Evolutionary conservation across 2,329 filamentous ascomycete genomes (phyloP).

Genomic region (Tolypocladium pustulatum): DNA sequence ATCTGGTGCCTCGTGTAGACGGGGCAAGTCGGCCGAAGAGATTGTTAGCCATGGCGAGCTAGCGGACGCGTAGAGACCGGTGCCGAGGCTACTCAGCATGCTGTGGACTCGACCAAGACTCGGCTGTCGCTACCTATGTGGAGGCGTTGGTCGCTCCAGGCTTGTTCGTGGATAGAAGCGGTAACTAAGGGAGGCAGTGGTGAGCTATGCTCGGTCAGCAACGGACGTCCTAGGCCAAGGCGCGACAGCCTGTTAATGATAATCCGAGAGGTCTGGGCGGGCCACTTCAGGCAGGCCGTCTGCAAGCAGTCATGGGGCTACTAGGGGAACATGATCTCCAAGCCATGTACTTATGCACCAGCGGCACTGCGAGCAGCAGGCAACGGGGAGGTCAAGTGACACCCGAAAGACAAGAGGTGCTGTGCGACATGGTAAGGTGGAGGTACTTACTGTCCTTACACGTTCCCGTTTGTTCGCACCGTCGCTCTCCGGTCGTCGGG

Average conservation of each 20-base stretch:
- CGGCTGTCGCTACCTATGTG: background rate
- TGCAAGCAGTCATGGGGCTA: background rate
- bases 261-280: background rate
- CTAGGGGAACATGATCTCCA: background rate
- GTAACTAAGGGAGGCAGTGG: background rate
- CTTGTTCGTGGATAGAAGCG: background rate
- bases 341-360: background rate
- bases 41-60: slow-evolving; percentile 32
- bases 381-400: background rate
- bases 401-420: background rate
- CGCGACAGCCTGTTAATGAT: background rate
- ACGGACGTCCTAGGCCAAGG: background rate
- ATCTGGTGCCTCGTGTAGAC: slow-evolving; percentile 17
- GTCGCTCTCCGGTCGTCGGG: background rate
- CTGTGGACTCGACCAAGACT: background rate
- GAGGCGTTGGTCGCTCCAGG: background rate
- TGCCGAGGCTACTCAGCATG: background rate
- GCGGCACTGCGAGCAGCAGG: background rate
- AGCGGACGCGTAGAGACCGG: background rate
- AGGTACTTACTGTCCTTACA: background rate
- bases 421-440: background rate
- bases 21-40: slow-evolving; percentile 33
- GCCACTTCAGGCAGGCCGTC: background rate
- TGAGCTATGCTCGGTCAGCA: background rate
- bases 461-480: background rate